Evolutionary conservation across 768 basidiomycete genomes (phyloP).

Genomic region (Tylopilus vinaceipallidus): DNA sequence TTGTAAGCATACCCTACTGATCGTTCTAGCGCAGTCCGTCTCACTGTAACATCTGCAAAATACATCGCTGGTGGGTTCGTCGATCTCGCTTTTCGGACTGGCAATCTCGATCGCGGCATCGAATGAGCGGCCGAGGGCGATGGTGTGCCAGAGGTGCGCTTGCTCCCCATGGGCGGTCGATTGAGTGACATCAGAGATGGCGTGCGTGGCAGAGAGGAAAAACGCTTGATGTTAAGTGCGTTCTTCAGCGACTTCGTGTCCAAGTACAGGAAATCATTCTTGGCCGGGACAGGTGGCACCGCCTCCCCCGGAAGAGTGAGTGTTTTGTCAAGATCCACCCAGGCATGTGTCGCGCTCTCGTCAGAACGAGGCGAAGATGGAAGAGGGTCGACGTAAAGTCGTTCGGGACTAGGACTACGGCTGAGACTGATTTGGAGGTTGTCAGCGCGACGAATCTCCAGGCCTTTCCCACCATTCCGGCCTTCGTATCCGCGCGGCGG

Average conservation of each 20-base stretch:
- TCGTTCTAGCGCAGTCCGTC: constrained; percentile 61
- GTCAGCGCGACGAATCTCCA: constrained; percentile 33
- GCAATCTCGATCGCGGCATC: constrained; percentile 14
- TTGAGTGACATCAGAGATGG: constrained; percentile 53
- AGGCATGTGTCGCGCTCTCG: constrained; percentile 15
- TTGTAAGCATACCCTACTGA: constrained; percentile 74
- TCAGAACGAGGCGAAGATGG: constrained; percentile 22
- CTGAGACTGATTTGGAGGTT: constrained; percentile 8
- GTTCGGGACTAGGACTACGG: constrained; percentile 15
- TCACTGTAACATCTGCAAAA: constrained; percentile 58
- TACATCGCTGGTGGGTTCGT: constrained; percentile 66
- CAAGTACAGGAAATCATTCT: constrained; percentile 21
- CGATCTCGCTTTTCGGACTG: constrained; percentile 34
- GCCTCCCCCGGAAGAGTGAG: constrained; percentile 13
- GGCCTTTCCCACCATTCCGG: constrained; percentile 20
- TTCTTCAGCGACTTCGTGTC: constrained; percentile 27
- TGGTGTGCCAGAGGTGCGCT: constrained; percentile 23
- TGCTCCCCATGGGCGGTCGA: constrained; percentile 22
- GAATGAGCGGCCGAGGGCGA: constrained; percentile 37
- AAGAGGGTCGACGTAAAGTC: background rate
- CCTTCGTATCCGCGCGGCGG: constrained; percentile 37
- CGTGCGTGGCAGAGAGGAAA: constrained; percentile 62
- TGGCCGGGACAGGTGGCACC: constrained; percentile 31
- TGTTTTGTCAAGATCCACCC: constrained; percentile 20
- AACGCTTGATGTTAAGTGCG: constrained; percentile 38